These are phyloP conservation scores for Leucosporidium scottii DNA, from an alignment of 768 basidiomycete genomes.

Conservation along the genomic window DNA sequence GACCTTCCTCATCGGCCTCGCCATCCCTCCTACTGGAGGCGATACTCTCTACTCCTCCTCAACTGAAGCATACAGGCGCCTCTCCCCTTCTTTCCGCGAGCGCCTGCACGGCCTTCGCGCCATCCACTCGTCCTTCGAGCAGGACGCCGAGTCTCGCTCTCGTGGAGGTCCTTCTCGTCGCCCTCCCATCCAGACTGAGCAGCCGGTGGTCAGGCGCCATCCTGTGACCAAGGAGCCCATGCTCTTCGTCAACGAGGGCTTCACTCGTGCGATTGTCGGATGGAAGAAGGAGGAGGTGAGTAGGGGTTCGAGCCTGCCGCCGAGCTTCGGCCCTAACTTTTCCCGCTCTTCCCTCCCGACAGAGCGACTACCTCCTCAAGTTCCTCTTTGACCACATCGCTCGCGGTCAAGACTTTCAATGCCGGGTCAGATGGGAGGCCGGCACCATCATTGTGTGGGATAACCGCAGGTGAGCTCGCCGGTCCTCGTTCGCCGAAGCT, in stretches of 20 bases:
- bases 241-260: slow-evolving; percentile 76
- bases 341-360: too few relatives aligned
- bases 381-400: slow-evolving; percentile 60
- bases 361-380: slow-evolving; percentile 52
- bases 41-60: slow-evolving; percentile 42
- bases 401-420: slow-evolving; percentile 68
- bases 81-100: slow-evolving; percentile 67
- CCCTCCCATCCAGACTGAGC: slow-evolving; percentile 43
- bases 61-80: slow-evolving; percentile 59
- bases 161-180: slow-evolving; percentile 4
- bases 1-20: slow-evolving; percentile 65
- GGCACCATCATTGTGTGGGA: slow-evolving; percentile 78
- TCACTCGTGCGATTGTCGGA: slow-evolving; percentile 69
- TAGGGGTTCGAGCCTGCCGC: too few relatives aligned
- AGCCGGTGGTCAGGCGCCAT: slow-evolving; percentile 69
- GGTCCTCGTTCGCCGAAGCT: too few relatives aligned
- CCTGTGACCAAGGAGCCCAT: slow-evolving; percentile 83
- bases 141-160: slow-evolving; percentile 61
- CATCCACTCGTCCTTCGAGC: slow-evolving; percentile 73
- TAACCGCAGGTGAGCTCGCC: slow-evolving; percentile 38
- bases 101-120: slow-evolving; percentile 73
- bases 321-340: too few relatives aligned
- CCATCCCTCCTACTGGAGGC: slow-evolving; percentile 52
- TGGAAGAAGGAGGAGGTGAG: slow-evolving; percentile 63
- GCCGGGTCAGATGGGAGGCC: slow-evolving; percentile 66